Percentiles rank a stretch among this genome's conserved stretches.
Evolutionary conservation across 306 rosid species (phyloP).

Genomic region (Delonix regia): DNA sequence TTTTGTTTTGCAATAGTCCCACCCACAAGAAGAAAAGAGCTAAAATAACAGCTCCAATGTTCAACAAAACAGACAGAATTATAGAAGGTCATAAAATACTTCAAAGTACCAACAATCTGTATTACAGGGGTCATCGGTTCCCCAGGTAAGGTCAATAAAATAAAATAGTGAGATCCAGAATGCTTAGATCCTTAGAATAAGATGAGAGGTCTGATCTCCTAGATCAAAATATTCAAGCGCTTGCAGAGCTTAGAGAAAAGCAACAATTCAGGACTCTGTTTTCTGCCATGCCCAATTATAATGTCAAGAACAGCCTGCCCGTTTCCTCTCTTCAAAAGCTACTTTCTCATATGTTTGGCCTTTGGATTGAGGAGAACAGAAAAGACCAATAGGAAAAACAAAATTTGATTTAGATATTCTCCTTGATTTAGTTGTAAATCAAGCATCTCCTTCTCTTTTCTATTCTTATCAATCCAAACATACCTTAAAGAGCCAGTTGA

Average conservation of each 20-base stretch:
- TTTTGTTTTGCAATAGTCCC: too few relatives aligned
- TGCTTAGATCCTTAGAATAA: background rate
- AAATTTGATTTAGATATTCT: too few relatives aligned
- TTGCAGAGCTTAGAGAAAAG: conserved; percentile 1
- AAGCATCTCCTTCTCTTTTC: background rate
- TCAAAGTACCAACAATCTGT: too few relatives aligned
- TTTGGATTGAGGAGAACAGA: background rate
- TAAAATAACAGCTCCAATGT: too few relatives aligned
- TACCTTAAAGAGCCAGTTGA: background rate
- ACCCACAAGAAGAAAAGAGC: too few relatives aligned
- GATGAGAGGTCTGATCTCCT: background rate
- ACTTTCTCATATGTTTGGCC: background rate
- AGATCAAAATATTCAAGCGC: conserved; percentile 4
- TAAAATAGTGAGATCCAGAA: too few relatives aligned
- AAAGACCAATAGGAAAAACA: background rate
- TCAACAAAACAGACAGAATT: too few relatives aligned
- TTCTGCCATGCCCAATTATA: background rate
- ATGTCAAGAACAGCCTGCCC: background rate
- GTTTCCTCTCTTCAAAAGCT: conserved; percentile 6
- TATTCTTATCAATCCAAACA: background rate
- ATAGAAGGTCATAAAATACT: too few relatives aligned
- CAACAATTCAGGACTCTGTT: background rate
- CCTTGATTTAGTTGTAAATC: background rate
- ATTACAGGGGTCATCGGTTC: too few relatives aligned
- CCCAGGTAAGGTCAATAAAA: too few relatives aligned